A percentile compares a stretch with the other conserved stretches of the same genome.
These are phyloP conservation scores for Phytophthora litchii DNA, from an alignment of 352 stramenopile genomes.

Conservation along the genomic window DNA sequence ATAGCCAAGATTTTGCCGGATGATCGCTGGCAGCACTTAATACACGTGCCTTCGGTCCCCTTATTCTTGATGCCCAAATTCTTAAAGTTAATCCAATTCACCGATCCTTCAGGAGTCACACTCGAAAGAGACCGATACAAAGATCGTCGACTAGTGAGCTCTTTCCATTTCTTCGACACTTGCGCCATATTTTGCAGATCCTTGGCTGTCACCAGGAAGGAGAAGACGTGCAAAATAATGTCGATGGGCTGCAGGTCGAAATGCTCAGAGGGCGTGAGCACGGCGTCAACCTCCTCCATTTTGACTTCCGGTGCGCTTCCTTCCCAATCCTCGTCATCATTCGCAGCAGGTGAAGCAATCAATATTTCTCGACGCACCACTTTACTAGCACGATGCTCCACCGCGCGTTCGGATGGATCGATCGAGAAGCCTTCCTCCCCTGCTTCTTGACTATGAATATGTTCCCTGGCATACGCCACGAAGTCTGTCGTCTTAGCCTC, in stretches of 20 bases:
- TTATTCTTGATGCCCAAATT: slow-evolving; percentile 92
- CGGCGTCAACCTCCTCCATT: slow-evolving; percentile 42
- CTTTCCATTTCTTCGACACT: slow-evolving; percentile 82
- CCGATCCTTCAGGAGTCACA: slow-evolving; percentile 69
- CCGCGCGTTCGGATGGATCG: slow-evolving; percentile 80
- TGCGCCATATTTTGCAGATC: slow-evolving; percentile 75
- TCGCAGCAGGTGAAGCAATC: slow-evolving; percentile 76
- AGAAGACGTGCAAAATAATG: slow-evolving; percentile 90
- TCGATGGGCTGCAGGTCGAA: slow-evolving; percentile 88
- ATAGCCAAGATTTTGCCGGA: slow-evolving; percentile 88
- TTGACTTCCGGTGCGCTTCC: slow-evolving; percentile 36
- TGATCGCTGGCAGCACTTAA: slow-evolving; percentile 86
- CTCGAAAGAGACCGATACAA: slow-evolving; percentile 75
- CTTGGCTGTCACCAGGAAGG: slow-evolving; percentile 77
- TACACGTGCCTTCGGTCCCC: slow-evolving; percentile 87
- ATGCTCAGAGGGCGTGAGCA: slow-evolving; percentile 60
- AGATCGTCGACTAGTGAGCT: slow-evolving; percentile 72
- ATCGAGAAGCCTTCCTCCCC: slow-evolving; percentile 87
- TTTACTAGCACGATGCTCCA: slow-evolving; percentile 86
- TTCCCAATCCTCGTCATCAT: slow-evolving; percentile 84
- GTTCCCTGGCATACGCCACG: slow-evolving; percentile 77
- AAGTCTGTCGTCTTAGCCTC: slow-evolving; percentile 41
- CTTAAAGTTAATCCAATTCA: slow-evolving; percentile 90
- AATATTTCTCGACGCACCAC: slow-evolving; percentile 85
- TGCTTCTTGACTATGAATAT: slow-evolving; percentile 80